Conservation (phyloP, 306 rosid genomes). For the Dalbergia cultrata region DNA sequence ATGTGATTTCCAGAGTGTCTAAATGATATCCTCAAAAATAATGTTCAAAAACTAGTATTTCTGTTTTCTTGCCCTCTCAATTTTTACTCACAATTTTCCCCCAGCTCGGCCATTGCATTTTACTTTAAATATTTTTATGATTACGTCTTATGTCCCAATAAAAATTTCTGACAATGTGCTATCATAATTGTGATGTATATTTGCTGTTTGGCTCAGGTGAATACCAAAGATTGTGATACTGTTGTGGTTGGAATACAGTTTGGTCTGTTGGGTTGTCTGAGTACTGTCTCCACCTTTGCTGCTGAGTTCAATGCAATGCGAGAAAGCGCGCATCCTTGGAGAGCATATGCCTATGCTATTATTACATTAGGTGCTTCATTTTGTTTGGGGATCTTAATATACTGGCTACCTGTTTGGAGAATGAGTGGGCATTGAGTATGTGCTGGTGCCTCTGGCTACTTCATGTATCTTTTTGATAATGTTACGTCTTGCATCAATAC, state of each 20-base stretch:
- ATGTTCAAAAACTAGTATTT: too few species aligned
- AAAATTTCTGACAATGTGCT: neutral
- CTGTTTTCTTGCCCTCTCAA: neutral
- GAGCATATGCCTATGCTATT: conserved; percentile 67
- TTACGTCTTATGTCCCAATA: neutral
- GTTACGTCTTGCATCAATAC: too few species aligned
- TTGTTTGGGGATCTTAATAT: conserved; percentile 61
- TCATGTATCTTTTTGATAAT: too few species aligned
- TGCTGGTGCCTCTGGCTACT: too few species aligned
- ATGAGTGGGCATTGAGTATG: neutral
- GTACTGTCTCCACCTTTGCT: conserved; percentile 79
- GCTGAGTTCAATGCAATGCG: conserved; percentile 83
- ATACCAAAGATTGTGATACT: conserved; percentile 56
- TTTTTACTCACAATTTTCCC: too few species aligned
- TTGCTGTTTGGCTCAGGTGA: conserved; percentile 56
- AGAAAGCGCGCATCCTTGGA: conserved; percentile 70
- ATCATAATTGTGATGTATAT: conserved; percentile 19
- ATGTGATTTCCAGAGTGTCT: too few species aligned
- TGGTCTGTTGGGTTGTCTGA: conserved; percentile 75
- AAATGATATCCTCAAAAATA: too few species aligned
- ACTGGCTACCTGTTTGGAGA: conserved; percentile 68
- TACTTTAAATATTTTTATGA: too few species aligned
- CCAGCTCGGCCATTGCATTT: too few species aligned
- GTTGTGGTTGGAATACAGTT: conserved; percentile 63
- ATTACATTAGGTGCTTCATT: conserved; percentile 64